These are phyloP conservation scores for Russula foetens DNA, from an alignment of 768 basidiomycete genomes.

Conservation along the genomic window DNA sequence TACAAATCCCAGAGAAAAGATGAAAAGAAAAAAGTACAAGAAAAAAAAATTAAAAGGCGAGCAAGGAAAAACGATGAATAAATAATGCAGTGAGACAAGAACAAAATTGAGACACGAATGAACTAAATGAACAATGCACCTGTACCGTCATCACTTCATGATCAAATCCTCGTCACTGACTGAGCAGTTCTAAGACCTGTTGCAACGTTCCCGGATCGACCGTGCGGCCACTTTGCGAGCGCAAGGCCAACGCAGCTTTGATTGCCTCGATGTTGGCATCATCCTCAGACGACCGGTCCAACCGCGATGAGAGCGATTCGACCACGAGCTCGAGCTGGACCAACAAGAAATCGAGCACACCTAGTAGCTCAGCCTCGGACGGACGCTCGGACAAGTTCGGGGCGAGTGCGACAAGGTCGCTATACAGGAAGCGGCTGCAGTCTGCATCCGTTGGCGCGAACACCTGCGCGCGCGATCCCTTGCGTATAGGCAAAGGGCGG, in stretches of 20 bases:
- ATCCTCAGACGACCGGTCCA: background rate
- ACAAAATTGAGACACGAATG: background rate
- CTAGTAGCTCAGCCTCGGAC: constrained; percentile 62
- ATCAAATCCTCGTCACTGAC: background rate
- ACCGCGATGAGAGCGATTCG: constrained; percentile 8
- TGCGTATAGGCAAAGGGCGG: constrained; percentile 16
- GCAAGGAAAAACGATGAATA: background rate
- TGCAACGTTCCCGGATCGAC: constrained; percentile 12
- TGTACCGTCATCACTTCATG: background rate
- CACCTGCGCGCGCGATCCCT: constrained; percentile 16
- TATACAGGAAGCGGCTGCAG: constrained; percentile 4
- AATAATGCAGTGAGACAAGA: constrained; percentile 6
- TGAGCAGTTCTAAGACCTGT: constrained; percentile 14
- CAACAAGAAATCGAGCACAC: constrained; percentile 68
- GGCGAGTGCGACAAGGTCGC: constrained; percentile 48
- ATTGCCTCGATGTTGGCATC: constrained; percentile 1
- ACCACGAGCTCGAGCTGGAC: constrained; percentile 67
- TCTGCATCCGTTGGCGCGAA: constrained; percentile 21
- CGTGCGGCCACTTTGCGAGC: constrained; percentile 4
- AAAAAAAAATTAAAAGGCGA: background rate
- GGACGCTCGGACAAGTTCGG: constrained; percentile 64
- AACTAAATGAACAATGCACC: background rate
- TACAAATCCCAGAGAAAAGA: constrained; percentile 6
- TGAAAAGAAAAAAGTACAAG: background rate
- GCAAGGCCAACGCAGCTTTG: background rate